These are phyloP conservation scores for Mimosa bimucronata DNA, from an alignment of 306 rosid species.

Conservation along the genomic window DNA sequence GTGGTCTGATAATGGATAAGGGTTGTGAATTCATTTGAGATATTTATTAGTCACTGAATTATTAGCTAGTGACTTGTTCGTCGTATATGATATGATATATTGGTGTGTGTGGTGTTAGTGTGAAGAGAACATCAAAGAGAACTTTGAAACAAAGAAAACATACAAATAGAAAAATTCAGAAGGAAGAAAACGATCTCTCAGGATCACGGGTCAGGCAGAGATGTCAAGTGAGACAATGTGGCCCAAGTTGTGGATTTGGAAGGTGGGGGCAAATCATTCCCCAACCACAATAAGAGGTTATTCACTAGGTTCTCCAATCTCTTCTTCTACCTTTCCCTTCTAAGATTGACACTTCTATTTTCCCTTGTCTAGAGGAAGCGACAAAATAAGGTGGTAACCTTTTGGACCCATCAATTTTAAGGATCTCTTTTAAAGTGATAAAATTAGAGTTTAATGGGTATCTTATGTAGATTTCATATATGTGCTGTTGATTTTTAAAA, in stretches of 20 bases:
- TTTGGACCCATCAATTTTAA: not conserved
- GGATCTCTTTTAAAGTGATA: not conserved
- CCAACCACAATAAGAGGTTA: slow-evolving; percentile 59
- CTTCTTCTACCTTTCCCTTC: not conserved
- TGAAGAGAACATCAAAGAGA: slow-evolving; percentile 44
- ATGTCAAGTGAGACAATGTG: slow-evolving; percentile 38
- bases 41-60: slow-evolving; percentile 23
- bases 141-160: slow-evolving; percentile 52
- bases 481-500: not conserved
- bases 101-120: slow-evolving; percentile 10
- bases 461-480: too few relatives aligned
- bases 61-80: slow-evolving; percentile 33
- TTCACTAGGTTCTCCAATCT: not conserved
- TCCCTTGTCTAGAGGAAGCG: not conserved
- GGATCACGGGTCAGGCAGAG: slow-evolving; percentile 41
- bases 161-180: slow-evolving; percentile 50
- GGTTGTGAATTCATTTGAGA: slow-evolving; percentile 8
- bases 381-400: slow-evolving; percentile 1
- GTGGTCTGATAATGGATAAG: slow-evolving; percentile 27
- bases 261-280: slow-evolving; percentile 67
- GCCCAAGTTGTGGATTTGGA: slow-evolving; percentile 44
- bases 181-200: slow-evolving; percentile 57
- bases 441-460: not conserved
- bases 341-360: slow-evolving; percentile 9
- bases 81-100: not conserved